These are phyloP conservation scores for Kwoniella sp. DNA, from an alignment of 768 basidiomycete genomes.

Conservation along the genomic window DNA sequence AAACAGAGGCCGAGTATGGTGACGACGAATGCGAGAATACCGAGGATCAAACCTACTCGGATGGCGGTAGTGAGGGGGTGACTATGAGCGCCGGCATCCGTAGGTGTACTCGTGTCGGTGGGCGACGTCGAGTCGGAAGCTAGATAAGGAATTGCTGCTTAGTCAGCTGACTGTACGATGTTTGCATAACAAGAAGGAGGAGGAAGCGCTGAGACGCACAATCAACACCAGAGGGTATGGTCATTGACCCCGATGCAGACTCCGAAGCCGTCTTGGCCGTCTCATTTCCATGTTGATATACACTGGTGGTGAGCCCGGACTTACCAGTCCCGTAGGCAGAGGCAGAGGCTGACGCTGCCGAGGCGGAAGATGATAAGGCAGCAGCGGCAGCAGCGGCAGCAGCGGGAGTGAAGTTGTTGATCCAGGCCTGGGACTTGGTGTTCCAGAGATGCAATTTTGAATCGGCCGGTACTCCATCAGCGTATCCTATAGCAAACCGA, in stretches of 20 bases:
- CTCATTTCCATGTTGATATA: neutral
- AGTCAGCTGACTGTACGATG: neutral
- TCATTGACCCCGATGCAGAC: slow-evolving; percentile 10
- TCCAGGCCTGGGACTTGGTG: slow-evolving; percentile 21
- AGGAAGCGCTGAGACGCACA: neutral
- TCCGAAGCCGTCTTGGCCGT: neutral
- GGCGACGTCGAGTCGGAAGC: slow-evolving; percentile 19
- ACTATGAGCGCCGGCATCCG: slow-evolving; percentile 45
- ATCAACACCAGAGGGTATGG: slow-evolving; percentile 8
- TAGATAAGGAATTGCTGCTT: neutral
- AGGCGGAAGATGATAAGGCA: neutral
- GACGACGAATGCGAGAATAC: slow-evolving; percentile 63
- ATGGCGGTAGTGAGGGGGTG: slow-evolving; percentile 54
- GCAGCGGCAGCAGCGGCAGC: slow-evolving; percentile 1
- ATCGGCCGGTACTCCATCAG: slow-evolving; percentile 61
- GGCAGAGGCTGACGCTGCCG: slow-evolving; percentile 8
- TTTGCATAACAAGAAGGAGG: neutral
- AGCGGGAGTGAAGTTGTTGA: slow-evolving; percentile 9
- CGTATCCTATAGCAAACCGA: slow-evolving; percentile 61
- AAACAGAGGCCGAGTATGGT: slow-evolving; percentile 53
- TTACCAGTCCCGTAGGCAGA: slow-evolving; percentile 7
- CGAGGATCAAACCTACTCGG: slow-evolving; percentile 67
- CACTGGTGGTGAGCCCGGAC: neutral
- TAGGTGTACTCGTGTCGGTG: slow-evolving; percentile 45
- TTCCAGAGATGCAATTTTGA: slow-evolving; percentile 58